Evolutionary conservation across 176 grass and related monocot genomes (phyloP), one percentile per base, ranked within the genome.

Genomic region (Poa pratensis): DNA sequence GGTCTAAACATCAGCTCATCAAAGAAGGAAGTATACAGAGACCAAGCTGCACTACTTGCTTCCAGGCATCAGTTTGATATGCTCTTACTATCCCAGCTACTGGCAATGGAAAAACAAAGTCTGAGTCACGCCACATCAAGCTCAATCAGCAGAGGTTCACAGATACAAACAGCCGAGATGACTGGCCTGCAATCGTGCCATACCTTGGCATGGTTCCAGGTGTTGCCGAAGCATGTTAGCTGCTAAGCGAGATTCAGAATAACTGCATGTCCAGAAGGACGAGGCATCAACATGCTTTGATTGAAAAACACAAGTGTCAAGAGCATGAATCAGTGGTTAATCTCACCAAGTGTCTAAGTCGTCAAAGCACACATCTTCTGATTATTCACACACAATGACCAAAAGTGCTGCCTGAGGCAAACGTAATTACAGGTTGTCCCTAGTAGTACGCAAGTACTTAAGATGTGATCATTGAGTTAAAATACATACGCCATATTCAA

Each of bases 201-300:
- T 88, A 97, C 92, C 92, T 97, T 97, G 76, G 86, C 85, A 26
- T 89, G 86, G 69, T 95, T 95, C 92, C 91, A 95, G 95, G 4
- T 90, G 85, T 88, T 90, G 42, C 42, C 42, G 9, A 48, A 22
- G 13, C 40, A 26, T 73, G 39, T 72, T 72, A 73, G 68, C 68
- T 23, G 11, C 19, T 15, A 71, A 71, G 39, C 0, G 5, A 73
- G 6, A 73, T 73, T 27, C 69, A 73, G 69, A 49, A 22, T 17
- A 48, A 73, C 22, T 49, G 42, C 22, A 49, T 73, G 12, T 48
- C n/a, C 12, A 73, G n/a, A 46, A 48, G 42, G 13, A 73, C 13
- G 1, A 23, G 40, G 2, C 12, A 24, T 45, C 11, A 23, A 23
- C 20, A 71, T 6, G 12, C n/a, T 46, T 72, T 46, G 11, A 72